A percentile compares a stretch with the other conserved stretches of the same genome.
phyloP scores from a whole-genome alignment of 345 rosid genomes.

The Hypericum androsaemum region DNA sequence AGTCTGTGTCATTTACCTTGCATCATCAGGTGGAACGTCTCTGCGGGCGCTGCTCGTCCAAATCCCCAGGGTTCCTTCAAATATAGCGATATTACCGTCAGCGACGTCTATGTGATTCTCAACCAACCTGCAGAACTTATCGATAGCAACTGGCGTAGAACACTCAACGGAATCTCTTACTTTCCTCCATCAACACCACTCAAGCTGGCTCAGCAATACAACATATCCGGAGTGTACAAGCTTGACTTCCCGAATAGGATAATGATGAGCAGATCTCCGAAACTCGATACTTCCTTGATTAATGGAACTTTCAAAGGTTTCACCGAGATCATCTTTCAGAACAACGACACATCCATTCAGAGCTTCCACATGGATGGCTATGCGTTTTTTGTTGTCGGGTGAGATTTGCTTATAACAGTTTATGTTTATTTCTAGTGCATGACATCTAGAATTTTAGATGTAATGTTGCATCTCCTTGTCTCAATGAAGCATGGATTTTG shows the following conservation, averaged over 20 bases:
- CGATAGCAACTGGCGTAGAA: conserved; percentile 47
- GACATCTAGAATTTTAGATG: neutral
- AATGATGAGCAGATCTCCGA: conserved; percentile 67
- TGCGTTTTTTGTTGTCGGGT: conserved; percentile 92
- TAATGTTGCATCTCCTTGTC: conserved; percentile 10
- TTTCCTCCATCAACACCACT: conserved; percentile 75
- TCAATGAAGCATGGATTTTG: conserved; percentile 73
- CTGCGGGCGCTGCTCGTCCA: conserved; percentile 91
- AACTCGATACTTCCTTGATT: conserved; percentile 72
- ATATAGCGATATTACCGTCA: conserved; percentile 76
- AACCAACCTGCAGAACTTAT: conserved; percentile 67
- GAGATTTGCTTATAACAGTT: conserved; percentile 21
- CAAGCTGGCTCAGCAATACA: conserved; percentile 77
- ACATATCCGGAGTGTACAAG: conserved; percentile 72
- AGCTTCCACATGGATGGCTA: conserved; percentile 92
- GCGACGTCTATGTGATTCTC: conserved; percentile 67
- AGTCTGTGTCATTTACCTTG: conserved; percentile 7
- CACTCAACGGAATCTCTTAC: conserved; percentile 81
- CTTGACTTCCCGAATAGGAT: conserved; percentile 63
- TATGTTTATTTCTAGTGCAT: conserved; percentile 7
- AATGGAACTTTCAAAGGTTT: conserved; percentile 82
- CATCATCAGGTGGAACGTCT: conserved; percentile 60
- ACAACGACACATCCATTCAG: conserved; percentile 61
- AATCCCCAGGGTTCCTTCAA: conserved; percentile 93
- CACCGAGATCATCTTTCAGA: conserved; percentile 86